Conservation (phyloP, 805 yeast species). For the Jamesozyma lodderae region DNA sequence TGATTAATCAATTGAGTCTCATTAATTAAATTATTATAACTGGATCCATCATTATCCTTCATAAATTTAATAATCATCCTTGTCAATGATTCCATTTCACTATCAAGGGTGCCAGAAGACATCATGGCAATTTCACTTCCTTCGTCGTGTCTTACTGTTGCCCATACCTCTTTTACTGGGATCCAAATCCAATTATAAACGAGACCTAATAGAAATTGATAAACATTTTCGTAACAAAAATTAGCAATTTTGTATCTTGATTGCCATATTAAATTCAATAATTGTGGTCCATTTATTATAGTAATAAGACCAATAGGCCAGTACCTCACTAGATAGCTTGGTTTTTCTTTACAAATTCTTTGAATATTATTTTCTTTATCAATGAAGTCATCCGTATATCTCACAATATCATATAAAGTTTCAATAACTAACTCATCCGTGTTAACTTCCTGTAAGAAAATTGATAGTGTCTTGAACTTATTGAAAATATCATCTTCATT, state of each 20-base stretch:
- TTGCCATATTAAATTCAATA: slow-evolving; percentile 36
- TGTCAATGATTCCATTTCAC: slow-evolving; percentile 74
- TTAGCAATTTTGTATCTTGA: slow-evolving; percentile 44
- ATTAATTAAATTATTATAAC: not conserved
- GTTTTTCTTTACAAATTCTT: slow-evolving; percentile 21
- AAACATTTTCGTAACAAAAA: slow-evolving; percentile 51
- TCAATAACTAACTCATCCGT: not conserved
- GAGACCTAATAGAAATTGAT: slow-evolving; percentile 60
- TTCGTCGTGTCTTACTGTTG: slow-evolving; percentile 80
- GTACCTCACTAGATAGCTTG: slow-evolving; percentile 40
- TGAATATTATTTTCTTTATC: slow-evolving; percentile 1
- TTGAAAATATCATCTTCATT: not conserved
- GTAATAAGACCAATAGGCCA: slow-evolving; percentile 53
- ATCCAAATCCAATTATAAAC: slow-evolving; percentile 74
- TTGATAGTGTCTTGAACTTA: not conserved
- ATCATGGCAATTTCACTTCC: slow-evolving; percentile 63
- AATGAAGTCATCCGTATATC: slow-evolving; percentile 5
- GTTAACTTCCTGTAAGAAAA: not conserved
- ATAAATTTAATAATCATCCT: slow-evolving; percentile 68
- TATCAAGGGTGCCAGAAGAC: slow-evolving; percentile 65
- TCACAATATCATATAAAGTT: slow-evolving; percentile 6
- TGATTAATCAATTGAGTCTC: slow-evolving; percentile 16
- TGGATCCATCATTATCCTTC: slow-evolving; percentile 16
- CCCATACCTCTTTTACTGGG: slow-evolving; percentile 63
- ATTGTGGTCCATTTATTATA: slow-evolving; percentile 45